Percentiles rank a stretch among this genome's conserved stretches.
phyloP scores from a whole-genome alignment of 768 basidiomycete genomes.

The Suillus decipiens region DNA sequence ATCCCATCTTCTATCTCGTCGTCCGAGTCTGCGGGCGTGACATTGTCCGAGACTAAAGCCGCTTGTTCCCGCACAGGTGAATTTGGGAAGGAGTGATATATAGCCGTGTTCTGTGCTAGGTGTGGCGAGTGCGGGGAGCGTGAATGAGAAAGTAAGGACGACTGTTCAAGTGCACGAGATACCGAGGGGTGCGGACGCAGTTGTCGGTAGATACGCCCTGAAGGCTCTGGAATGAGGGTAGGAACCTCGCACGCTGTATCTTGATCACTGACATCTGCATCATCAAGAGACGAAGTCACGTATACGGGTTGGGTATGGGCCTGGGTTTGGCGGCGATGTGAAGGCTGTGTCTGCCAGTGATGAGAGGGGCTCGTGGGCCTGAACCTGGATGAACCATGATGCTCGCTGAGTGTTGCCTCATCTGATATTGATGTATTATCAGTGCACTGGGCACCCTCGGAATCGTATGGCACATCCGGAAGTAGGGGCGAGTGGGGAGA shows the following conservation, averaged over 20 bases:
- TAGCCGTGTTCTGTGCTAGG: slow-evolving; percentile 33
- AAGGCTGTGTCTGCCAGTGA: slow-evolving; percentile 1
- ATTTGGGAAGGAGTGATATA: slow-evolving; percentile 71
- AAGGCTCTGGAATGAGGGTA: background rate
- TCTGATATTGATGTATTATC: slow-evolving; percentile 12
- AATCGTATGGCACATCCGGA: background rate
- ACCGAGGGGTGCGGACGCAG: background rate
- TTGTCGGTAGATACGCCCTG: background rate
- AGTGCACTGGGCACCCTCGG: background rate
- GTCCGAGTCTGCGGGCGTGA: slow-evolving; percentile 11
- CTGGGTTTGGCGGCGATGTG: background rate
- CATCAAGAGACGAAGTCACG: background rate
- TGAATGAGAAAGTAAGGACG: background rate
- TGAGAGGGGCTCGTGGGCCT: background rate
- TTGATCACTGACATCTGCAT: background rate
- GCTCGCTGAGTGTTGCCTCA: slow-evolving; percentile 12
- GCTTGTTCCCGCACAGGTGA: slow-evolving; percentile 32
- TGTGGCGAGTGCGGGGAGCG: background rate
- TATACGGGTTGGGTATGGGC: background rate
- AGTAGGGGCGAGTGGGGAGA: background rate
- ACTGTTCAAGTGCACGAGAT: background rate
- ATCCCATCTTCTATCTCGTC: slow-evolving; percentile 23
- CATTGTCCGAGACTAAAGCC: background rate
- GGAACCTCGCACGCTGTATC: background rate
- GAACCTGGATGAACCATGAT: background rate